Base-by-base conservation (phyloP, 768 basidiomycete species). In the Tylopilus cervinicoccineus region DNA sequence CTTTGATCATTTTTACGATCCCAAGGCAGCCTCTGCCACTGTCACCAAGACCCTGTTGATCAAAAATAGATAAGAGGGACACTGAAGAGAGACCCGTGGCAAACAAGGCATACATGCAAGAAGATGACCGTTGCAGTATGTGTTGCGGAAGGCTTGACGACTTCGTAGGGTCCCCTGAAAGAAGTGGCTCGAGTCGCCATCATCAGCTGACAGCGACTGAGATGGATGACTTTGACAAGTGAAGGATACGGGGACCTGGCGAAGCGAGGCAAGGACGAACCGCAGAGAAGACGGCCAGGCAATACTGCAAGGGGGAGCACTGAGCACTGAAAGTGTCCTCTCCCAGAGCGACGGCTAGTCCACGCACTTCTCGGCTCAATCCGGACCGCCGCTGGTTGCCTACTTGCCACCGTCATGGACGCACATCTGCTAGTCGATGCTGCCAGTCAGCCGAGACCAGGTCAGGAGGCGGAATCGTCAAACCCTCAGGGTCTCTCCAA, bases 81-180 rank as follows among this genome's bases (percentile, higher is more conserved):
- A 39, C 14, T 36, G 28, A 56, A 27, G 26, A 12, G 23, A 38
- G n/a, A 5, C 3, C 12, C 23, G 22, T 36, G 27, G 37, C 14
- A 17, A 28, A 33, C 14, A 43, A 41, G 38, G 45, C 86, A 59
- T 65, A 92, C 92, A 76, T 96, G 93, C 33, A 92, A 70, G 65
- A 95, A 92, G 59, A 95, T 86, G 54, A 95, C 80, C 0, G 90
- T 93, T 8, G 90, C 88, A 8, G 88, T 84, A 67, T 95, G 93
- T 54, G 77, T 81, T 32, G 71, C 60, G 34, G 71, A 61, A 11
- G 88, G 73, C 31, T 77, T 71, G 26, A 86, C 72, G 26, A 75
- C 71, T 53, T 85, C 65, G 64, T 63, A 76, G 19, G 64, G 59
- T 20, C 64, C 45, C 59, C 46, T 51, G 40, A 52, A 48, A 24